These are phyloP conservation scores for Talaromyces sp. DNA, from an alignment of 2,329 filamentous ascomycete genomes.

Conservation along the genomic window DNA sequence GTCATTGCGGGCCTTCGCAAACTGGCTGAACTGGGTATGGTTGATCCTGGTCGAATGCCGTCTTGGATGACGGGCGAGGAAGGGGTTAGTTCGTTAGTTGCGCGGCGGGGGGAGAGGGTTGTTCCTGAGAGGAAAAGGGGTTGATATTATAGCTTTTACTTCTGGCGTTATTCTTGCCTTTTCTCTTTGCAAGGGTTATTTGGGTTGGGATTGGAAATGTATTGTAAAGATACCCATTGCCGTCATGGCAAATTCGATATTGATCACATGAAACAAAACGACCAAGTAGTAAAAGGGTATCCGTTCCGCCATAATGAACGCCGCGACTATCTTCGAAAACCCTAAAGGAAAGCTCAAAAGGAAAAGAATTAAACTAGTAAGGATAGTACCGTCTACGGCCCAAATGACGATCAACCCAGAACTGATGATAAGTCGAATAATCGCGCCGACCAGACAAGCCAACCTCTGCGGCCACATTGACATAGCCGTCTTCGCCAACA, in stretches of 20 bases:
- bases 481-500: constrained; percentile 35
- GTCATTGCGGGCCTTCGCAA: constrained; percentile 75
- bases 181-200: background rate
- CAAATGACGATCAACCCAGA: constrained; percentile 24
- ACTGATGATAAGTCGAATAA: constrained; percentile 37
- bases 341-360: background rate
- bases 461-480: constrained; percentile 39
- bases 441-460: constrained; percentile 35
- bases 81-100: constrained; percentile 66
- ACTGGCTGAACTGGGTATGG: constrained; percentile 64
- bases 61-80: constrained; percentile 90
- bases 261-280: background rate
- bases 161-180: background rate
- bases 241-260: background rate
- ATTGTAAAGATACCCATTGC: background rate
- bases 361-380: background rate
- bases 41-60: constrained; percentile 74
- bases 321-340: background rate
- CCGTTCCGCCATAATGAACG: background rate
- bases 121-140: background rate
- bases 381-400: background rate
- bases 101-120: constrained; percentile 52
- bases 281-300: background rate
- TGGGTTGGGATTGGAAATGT: background rate
- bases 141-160: background rate